Base-by-base conservation (phyloP, 1,139 yeast genomes). In the Pichia sp. region DNA sequence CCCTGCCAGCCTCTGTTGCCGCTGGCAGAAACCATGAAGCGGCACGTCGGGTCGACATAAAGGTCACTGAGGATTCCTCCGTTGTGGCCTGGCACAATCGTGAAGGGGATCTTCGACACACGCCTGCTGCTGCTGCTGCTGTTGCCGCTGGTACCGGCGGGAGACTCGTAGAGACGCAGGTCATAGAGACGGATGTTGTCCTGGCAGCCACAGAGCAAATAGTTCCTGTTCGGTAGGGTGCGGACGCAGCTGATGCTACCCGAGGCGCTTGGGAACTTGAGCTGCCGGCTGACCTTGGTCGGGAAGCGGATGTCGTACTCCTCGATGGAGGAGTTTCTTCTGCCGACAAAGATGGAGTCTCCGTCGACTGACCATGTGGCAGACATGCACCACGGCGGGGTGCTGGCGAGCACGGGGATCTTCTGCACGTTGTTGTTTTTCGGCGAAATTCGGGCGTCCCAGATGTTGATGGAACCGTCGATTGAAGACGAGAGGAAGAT, bases 1-100 rank as follows among this genome's bases (percentile, higher is more conserved):
- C 96, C 87, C 62, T 86, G 93, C 97, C 97, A 91, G 3, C 99
- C 99, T 63, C 98, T 78, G 60, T 87, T 88, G 7, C 99, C 99
- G 68, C 96, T 87, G 0, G 98, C 85, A 64, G 96, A 85, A 13
- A 91, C 80, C 83, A 93, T 76, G 66, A 87, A 93, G 59, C 93
- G 73, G 45, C 95, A 90, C 1, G 93, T 86, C 41, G 90, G 93
- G 65, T 91, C 98, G 34, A 91, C 85, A 57, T 79, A 74, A 58
- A 87, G 71, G 48, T 82, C 78, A 56, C 80, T 74, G 48, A 80
- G 66, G 13, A 76, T 74, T 25, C 85, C 85, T 36, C 84, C 83
- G 56, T 75, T 80, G 60, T 80, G 84, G 1, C 84, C 84, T 0
- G 74, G 96, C 70, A 69, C 85, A 67, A 69, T 84, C 75, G 76